phyloP scores from a whole-genome alignment of 1,139 yeast species.

The Hemisphaericaspora lyxosophila region DNA sequence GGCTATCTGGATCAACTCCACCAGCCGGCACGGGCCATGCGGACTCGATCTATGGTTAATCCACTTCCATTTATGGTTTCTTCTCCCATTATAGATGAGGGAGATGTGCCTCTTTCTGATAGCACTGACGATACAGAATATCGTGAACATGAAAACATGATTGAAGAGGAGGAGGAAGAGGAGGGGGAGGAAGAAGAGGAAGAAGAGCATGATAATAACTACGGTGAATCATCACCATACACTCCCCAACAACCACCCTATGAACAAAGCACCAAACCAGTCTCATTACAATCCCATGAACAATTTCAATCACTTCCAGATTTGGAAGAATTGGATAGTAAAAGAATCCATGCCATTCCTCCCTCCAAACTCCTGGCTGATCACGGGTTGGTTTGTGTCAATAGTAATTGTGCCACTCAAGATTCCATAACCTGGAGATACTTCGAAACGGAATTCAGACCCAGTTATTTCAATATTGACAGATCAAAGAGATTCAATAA shows the following conservation, averaged over 20 bases:
- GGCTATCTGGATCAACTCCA: neutral
- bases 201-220: conserved; percentile 20
- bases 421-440: conserved; percentile 49
- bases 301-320: conserved; percentile 43
- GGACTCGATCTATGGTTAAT: conserved; percentile 46
- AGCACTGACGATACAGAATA: conserved; percentile 36
- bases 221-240: conserved; percentile 34
- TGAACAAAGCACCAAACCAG: conserved; percentile 9
- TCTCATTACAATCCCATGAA: conserved; percentile 9
- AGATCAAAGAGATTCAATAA: conserved; percentile 42
- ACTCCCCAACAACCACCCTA: conserved; percentile 46
- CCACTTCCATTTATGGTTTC: conserved; percentile 33
- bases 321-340: conserved; percentile 47
- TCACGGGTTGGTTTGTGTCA: conserved; percentile 45
- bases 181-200: conserved; percentile 9
- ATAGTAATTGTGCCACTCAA: conserved; percentile 43
- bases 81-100: conserved; percentile 45
- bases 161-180: conserved; percentile 16
- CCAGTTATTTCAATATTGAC: conserved; percentile 39
- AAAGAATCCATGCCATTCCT: conserved; percentile 45
- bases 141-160: conserved; percentile 21
- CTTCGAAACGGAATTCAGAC: conserved; percentile 44
- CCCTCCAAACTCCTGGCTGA: conserved; percentile 37
- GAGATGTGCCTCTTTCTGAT: conserved; percentile 38
- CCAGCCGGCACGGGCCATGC: conserved; percentile 32